Conservation (phyloP, 768 basidiomycete genomes). For the Leucocoprinus leucothites region DNA sequence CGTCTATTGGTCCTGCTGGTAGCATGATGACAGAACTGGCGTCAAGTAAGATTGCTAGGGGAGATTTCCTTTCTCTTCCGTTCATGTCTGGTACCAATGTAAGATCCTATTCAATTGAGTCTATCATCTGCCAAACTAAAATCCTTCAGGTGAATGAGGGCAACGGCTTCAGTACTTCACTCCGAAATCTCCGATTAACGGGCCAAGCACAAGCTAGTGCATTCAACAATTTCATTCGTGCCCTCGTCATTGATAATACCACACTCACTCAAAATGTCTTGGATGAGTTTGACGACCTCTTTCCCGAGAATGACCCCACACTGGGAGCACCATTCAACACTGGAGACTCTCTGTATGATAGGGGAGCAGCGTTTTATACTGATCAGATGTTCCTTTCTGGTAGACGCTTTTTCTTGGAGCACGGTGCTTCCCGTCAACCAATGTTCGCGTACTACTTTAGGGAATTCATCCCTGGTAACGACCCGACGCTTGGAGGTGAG, state of each 20-base stretch:
- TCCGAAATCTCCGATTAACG: constrained; percentile 36
- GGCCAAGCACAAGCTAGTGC: constrained; percentile 36
- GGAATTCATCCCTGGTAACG: constrained; percentile 55
- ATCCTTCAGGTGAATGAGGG: constrained; percentile 50
- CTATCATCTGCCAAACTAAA: background rate
- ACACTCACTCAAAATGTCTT: constrained; percentile 42
- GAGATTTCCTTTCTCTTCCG: constrained; percentile 51
- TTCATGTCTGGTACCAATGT: constrained; percentile 58
- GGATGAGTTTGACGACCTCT: constrained; percentile 34
- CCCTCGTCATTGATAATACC: constrained; percentile 50
- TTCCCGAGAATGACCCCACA: constrained; percentile 45
- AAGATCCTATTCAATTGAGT: constrained; percentile 12
- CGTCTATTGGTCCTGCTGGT: constrained; percentile 46
- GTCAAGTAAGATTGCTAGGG: constrained; percentile 40
- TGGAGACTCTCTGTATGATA: constrained; percentile 57
- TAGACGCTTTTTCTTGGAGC: constrained; percentile 46
- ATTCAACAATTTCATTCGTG: constrained; percentile 45
- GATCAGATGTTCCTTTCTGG: constrained; percentile 55
- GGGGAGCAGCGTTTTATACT: constrained; percentile 55
- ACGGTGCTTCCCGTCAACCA: constrained; percentile 42
- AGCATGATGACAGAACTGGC: constrained; percentile 46
- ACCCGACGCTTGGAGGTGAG: constrained; percentile 44
- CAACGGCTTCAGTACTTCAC: constrained; percentile 35
- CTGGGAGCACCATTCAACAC: constrained; percentile 54
- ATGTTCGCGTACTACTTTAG: constrained; percentile 54